Conservation (phyloP, 805 yeast species). For the Wickerhamiella brachini region DNA sequence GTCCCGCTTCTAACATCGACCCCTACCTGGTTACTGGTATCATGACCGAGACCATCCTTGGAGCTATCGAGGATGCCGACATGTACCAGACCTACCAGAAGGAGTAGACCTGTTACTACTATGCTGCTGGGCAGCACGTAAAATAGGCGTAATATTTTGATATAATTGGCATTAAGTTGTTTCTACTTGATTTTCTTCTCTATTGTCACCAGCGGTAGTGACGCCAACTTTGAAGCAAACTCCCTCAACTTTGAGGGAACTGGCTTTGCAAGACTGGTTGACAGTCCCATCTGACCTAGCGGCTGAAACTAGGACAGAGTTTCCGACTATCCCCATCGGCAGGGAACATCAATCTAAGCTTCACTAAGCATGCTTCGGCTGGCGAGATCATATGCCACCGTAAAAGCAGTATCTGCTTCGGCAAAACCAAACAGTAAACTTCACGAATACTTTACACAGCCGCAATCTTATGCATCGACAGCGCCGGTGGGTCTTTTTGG, state of each 20-base stretch:
- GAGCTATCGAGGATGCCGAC: conserved; percentile 88
- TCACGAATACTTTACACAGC: not conserved
- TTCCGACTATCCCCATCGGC: too few relatives aligned
- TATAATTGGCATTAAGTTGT: not conserved
- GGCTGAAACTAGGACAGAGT: too few relatives aligned
- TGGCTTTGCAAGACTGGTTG: too few relatives aligned
- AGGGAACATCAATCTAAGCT: too few relatives aligned
- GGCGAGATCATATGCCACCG: not conserved
- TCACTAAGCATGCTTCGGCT: not conserved
- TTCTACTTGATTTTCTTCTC: not conserved
- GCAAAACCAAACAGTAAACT: not conserved
- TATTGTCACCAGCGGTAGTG: too few relatives aligned
- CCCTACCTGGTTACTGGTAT: conserved; percentile 98
- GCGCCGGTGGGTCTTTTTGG: conserved; percentile 47
- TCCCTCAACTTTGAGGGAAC: too few relatives aligned
- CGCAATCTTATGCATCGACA: conserved; percentile 16
- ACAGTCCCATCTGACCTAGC: too few relatives aligned
- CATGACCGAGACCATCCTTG: conserved; percentile 92
- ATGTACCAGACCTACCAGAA: conserved; percentile 32
- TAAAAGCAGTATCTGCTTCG: not conserved
- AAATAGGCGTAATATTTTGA: not conserved
- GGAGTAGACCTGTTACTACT: not conserved
- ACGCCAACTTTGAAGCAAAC: too few relatives aligned
- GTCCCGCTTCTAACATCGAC: conserved; percentile 99
- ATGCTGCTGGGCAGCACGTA: not conserved